These are phyloP conservation scores for Camelina sativa DNA, from an alignment of 345 rosid species.

Conservation along the genomic window DNA sequence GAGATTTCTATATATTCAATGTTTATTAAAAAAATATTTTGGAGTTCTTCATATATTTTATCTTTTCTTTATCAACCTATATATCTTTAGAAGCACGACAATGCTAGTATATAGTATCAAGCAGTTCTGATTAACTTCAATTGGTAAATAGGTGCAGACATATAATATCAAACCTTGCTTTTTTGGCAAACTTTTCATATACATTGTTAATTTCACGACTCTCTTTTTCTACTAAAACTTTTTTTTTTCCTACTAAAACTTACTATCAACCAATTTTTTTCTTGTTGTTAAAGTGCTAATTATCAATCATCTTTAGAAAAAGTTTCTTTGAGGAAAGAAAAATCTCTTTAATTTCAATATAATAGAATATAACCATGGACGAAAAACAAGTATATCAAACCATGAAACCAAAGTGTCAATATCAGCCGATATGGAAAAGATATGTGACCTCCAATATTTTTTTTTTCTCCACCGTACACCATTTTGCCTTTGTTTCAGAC, in stretches of 20 bases:
- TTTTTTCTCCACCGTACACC: neutral
- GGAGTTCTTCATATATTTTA: too few species aligned
- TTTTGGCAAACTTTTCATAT: neutral
- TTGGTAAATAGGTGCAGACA: neutral
- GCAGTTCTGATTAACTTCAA: neutral
- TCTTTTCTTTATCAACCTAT: too few species aligned
- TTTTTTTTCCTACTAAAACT: neutral
- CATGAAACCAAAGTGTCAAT: conserved; percentile 7
- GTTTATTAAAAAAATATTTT: too few species aligned
- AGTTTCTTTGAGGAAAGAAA: neutral
- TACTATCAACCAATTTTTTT: too few species aligned
- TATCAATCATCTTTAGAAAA: neutral
- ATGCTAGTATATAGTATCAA: too few species aligned
- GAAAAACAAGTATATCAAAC: neutral
- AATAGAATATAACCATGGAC: neutral
- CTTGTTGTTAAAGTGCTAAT: too few species aligned
- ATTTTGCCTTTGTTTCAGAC: conserved; percentile 15
- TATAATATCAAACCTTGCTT: neutral
- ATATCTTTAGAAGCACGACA: neutral
- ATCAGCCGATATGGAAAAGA: neutral
- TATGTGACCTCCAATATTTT: neutral
- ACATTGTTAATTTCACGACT: neutral
- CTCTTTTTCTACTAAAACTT: neutral
- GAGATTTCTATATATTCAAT: too few species aligned
- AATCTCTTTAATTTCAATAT: neutral